Percentiles rank a stretch among this genome's conserved stretches.
These are phyloP conservation scores for Starmera pachycereana DNA, from an alignment of 805 yeast species.

Conservation along the genomic window DNA sequence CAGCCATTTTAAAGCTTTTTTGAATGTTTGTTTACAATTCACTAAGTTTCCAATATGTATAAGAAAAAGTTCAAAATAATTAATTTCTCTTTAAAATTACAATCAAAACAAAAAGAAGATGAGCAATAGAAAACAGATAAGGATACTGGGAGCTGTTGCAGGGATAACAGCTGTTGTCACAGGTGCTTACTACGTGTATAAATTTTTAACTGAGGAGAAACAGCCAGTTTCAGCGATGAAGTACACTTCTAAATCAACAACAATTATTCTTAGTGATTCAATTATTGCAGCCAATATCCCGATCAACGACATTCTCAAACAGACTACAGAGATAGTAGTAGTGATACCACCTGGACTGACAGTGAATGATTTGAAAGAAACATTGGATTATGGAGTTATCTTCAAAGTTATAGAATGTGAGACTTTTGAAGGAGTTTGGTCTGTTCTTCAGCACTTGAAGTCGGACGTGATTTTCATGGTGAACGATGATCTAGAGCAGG, in stretches of 20 bases:
- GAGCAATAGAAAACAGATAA: too few species aligned
- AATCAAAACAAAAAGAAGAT: too few species aligned
- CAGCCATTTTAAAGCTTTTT: background rate
- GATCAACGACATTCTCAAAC: slow-evolving; percentile 12
- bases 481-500: slow-evolving; percentile 15
- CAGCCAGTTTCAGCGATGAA: background rate
- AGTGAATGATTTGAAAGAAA: slow-evolving; percentile 7
- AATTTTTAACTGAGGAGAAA: slow-evolving; percentile 1
- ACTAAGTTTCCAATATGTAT: too few species aligned
- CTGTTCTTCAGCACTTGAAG: slow-evolving; percentile 42
- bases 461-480: slow-evolving; percentile 24
- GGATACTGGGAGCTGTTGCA: too few species aligned
- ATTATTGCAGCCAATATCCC: slow-evolving; percentile 17
- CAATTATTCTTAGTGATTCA: slow-evolving; percentile 18
- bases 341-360: slow-evolving; percentile 23
- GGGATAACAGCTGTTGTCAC: too few species aligned
- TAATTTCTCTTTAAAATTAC: background rate
- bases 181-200: slow-evolving; percentile 7
- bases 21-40: background rate
- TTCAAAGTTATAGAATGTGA: slow-evolving; percentile 34
- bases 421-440: slow-evolving; percentile 39
- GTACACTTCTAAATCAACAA: slow-evolving; percentile 14
- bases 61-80: too few species aligned
- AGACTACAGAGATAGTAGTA: slow-evolving; percentile 22
- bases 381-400: slow-evolving; percentile 13